phyloP scores from a whole-genome alignment of 495 filamentous ascomycete species.

The Lepidopterella palustris region DNA sequence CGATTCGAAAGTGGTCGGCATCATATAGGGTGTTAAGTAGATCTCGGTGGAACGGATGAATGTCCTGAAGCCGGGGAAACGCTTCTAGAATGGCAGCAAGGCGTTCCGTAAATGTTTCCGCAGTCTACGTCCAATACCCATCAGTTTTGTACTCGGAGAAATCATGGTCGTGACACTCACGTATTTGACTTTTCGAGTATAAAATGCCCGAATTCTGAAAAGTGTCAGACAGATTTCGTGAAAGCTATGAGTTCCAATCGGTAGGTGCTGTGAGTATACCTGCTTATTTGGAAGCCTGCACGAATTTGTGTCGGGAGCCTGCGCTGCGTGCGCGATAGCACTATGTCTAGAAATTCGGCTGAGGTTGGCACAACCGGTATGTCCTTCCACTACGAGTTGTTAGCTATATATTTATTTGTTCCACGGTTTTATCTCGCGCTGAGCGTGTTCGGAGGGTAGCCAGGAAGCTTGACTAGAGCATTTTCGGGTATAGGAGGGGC shows the following conservation, averaged over 20 bases:
- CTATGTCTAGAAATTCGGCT: constrained; percentile 95
- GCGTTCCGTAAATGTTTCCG: constrained; percentile 94
- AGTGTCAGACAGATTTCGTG: no score
- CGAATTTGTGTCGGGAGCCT: constrained; percentile 93
- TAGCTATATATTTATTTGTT: no score
- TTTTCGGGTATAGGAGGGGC: no score
- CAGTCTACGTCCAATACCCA: no score
- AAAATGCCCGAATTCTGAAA: constrained; percentile 53
- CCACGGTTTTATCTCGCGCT: no score
- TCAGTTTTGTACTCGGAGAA: no score
- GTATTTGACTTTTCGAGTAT: constrained; percentile 97
- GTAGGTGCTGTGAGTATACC: background rate
- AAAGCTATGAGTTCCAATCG: background rate
- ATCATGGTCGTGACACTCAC: no score
- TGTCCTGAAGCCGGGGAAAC: constrained; percentile 89
- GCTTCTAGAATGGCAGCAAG: constrained; percentile 81
- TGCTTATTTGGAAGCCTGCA: constrained; percentile 87
- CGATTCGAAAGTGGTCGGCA: constrained; percentile 96
- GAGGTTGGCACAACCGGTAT: constrained; percentile 88
- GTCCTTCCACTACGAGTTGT: constrained; percentile 56
- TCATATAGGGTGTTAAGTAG: constrained; percentile 83
- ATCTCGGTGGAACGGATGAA: constrained; percentile 94
- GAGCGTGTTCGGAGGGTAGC: no score
- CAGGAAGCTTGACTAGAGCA: no score
- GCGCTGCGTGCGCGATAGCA: constrained; percentile 88